A percentile compares a stretch with the other conserved stretches of the same genome.
These are phyloP conservation scores for Colletotrichum horii DNA, from an alignment of 2,329 filamentous ascomycete species.

Conservation along the genomic window DNA sequence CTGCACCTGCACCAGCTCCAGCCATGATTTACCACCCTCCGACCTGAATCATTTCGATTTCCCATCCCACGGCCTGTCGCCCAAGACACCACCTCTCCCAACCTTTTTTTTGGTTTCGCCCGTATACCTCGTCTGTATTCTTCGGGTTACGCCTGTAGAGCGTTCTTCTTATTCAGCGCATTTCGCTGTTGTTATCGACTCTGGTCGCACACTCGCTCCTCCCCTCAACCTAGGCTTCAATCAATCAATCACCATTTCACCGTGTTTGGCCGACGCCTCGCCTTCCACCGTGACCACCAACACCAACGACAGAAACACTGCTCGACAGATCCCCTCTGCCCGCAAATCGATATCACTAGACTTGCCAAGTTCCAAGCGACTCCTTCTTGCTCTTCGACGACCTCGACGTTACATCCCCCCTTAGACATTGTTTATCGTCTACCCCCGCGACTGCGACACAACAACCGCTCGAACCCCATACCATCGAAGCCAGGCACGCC, in stretches of 20 bases:
- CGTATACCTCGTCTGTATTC: slow-evolving; percentile 16
- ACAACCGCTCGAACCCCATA: neutral
- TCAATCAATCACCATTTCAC: neutral
- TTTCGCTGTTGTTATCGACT: neutral
- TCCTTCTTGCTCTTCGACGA: neutral
- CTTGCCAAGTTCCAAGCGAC: neutral
- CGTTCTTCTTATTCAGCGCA: neutral
- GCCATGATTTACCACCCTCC: neutral
- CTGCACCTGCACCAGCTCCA: neutral
- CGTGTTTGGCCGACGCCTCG: neutral
- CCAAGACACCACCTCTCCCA: neutral
- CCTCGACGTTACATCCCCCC: neutral
- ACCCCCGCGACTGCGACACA: neutral
- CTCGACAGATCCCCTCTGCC: neutral
- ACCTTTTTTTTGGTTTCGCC: slow-evolving; percentile 2
- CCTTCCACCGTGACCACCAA: neutral
- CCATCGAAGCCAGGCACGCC: slow-evolving; percentile 6
- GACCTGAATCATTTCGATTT: neutral
- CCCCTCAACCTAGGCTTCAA: neutral
- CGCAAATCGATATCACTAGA: neutral
- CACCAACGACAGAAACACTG: neutral
- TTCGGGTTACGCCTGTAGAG: neutral
- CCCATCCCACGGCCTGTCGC: neutral
- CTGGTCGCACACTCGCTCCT: slow-evolving; percentile 2
- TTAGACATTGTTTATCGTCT: neutral